These are phyloP conservation scores for Gelatoporia subvermispora DNA, from an alignment of 768 basidiomycete genomes.

Conservation along the genomic window DNA sequence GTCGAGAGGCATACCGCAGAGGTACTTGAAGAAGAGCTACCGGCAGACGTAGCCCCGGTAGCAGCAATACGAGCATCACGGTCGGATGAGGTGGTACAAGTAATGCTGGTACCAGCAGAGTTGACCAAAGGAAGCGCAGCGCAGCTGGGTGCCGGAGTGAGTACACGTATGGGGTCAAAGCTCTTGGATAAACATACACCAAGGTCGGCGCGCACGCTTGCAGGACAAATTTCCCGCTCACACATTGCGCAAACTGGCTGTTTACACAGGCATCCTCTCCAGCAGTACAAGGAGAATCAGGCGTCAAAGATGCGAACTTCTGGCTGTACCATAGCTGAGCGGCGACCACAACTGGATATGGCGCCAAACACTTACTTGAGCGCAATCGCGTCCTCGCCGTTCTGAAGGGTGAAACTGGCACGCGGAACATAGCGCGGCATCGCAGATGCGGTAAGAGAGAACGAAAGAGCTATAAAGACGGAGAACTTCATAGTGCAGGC, in stretches of 20 bases:
- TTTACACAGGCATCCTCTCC: slow-evolving; percentile 46
- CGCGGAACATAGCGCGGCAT: slow-evolving; percentile 12
- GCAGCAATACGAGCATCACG: slow-evolving; percentile 43
- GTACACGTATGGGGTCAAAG: not conserved
- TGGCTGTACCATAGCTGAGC: slow-evolving; percentile 10
- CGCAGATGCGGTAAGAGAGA: slow-evolving; percentile 25
- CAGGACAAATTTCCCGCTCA: slow-evolving; percentile 34
- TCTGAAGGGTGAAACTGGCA: slow-evolving; percentile 17
- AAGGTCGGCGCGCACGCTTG: slow-evolving; percentile 19
- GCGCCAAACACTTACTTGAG: slow-evolving; percentile 18
- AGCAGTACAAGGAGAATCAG: slow-evolving; percentile 40
- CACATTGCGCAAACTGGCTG: slow-evolving; percentile 52
- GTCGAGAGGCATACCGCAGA: not conserved
- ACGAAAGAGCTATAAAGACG: slow-evolving; percentile 27
- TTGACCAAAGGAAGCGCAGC: slow-evolving; percentile 48
- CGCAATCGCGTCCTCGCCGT: slow-evolving; percentile 26
- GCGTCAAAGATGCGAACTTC: slow-evolving; percentile 44
- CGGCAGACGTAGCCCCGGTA: slow-evolving; percentile 16
- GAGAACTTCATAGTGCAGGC: slow-evolving; percentile 32
- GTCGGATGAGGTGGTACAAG: slow-evolving; percentile 48
- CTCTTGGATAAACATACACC: slow-evolving; percentile 12
- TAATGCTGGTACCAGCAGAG: slow-evolving; percentile 43
- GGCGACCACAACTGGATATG: slow-evolving; percentile 1
- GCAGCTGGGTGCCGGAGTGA: slow-evolving; percentile 13
- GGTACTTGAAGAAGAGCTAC: slow-evolving; percentile 8